Base-by-base conservation (phyloP, 345 rosid genomes). In the Linum tenue region DNA sequence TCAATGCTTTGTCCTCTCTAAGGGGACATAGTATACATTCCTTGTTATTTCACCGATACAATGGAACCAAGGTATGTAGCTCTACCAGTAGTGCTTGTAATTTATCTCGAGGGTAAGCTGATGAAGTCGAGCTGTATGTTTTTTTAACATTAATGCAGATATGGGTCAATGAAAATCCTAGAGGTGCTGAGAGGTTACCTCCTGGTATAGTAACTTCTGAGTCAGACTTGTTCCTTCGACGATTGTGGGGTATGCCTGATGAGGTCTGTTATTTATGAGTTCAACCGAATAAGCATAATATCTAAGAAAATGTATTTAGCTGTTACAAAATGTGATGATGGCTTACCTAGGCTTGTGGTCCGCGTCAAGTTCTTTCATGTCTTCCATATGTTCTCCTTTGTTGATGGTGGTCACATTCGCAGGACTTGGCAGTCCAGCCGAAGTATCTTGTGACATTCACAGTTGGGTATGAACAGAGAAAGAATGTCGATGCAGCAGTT, bases 81-180 rank as follows among this genome's bases (percentile, higher is more conserved):
- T 10, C 14, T 64, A 48, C 9, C 9, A 48, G 9, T 9, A 48
- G 14, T 48, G 14, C 11, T 48, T 6, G 53, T 48, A 48, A 22
- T 22, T 22, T 22, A 22, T 22, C 31, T 22, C 31, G 31, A 22
- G 31, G 31, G 31, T 22, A 22, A 22, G 10, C 14, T 48, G 14
- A 5, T 44, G 51, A 44, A 7, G 51, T 7, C 51, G 3, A 44
- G 51, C 10, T 44, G 51, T 44, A 44, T 48, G 31, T 22, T 22
- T 22, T 22, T 22, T 48, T 10, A 48, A 48, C 53, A 48, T 9
- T 70, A 68, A 63, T 61, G 64, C 82, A 95, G 99, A 89, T 95
- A 50, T 91, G 97, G 97, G 97, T 81, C 67, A 83, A 97, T 37
- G 79, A 92, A 58, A 95, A 95, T 81, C 97, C 99, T 64, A 89